phyloP scores from a whole-genome alignment of 345 rosid species.

The Melaleuca quinquenervia region DNA sequence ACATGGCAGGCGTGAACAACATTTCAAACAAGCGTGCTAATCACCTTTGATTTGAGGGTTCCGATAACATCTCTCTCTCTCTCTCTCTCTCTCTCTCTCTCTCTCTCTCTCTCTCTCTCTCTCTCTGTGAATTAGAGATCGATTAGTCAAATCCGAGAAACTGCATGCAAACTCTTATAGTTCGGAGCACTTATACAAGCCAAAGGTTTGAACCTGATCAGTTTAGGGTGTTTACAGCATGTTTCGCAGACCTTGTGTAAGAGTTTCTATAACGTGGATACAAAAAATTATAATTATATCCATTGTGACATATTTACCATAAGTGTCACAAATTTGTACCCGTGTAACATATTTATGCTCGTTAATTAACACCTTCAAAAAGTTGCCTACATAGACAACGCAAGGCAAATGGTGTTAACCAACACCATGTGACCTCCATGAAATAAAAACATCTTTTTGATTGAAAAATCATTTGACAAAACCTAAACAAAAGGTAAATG shows the following conservation, averaged over 20 bases:
- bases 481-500: background rate
- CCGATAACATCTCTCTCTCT: background rate
- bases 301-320: background rate
- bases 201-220: background rate
- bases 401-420: background rate
- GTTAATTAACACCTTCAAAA: background rate
- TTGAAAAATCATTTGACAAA: background rate
- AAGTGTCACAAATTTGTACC: background rate
- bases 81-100: background rate
- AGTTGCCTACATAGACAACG: background rate
- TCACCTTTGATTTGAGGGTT: background rate
- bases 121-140: background rate
- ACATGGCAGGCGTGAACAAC: background rate
- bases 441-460: background rate
- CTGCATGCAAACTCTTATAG: background rate
- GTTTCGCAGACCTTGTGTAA: background rate
- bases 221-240: background rate
- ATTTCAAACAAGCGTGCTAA: background rate
- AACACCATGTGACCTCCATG: background rate
- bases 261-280: too few relatives aligned
- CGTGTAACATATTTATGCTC: background rate
- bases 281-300: too few relatives aligned
- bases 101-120: background rate
- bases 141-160: background rate
- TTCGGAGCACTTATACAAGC: background rate